A percentile compares a stretch with the other conserved stretches of the same genome.
phyloP scores from a whole-genome alignment of 2,329 filamentous ascomycete genomes.

The Sphaerulina populicola region DNA sequence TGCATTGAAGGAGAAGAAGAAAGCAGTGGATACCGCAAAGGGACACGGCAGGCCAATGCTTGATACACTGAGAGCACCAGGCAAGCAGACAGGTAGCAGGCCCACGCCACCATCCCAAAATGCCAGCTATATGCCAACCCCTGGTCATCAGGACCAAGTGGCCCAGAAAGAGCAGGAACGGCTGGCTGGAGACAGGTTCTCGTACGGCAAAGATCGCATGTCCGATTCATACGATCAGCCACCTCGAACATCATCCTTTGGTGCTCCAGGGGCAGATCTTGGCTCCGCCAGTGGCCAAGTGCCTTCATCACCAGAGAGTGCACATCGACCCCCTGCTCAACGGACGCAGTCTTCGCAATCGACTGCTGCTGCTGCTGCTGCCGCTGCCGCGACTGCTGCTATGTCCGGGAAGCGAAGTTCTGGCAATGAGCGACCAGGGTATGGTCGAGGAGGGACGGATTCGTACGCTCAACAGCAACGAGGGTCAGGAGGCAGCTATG shows the following conservation, averaged over 20 bases:
- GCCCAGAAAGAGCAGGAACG: constrained; percentile 18
- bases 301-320: constrained; percentile 41
- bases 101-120: constrained; percentile 39
- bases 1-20: constrained; percentile 72
- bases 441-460: constrained; percentile 41
- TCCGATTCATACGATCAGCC: constrained; percentile 34
- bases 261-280: constrained; percentile 37
- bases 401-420: constrained; percentile 39
- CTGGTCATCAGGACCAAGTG: constrained; percentile 34
- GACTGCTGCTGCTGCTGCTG: constrained; percentile 42
- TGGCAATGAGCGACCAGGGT: constrained; percentile 35
- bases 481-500: constrained; percentile 24
- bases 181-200: constrained; percentile 36
- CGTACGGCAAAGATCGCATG: constrained; percentile 42
- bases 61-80: constrained; percentile 51
- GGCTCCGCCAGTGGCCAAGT: constrained; percentile 36
- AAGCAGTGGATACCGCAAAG: constrained; percentile 24
- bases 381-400: constrained; percentile 31
- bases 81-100: constrained; percentile 33
- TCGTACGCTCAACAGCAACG: constrained; percentile 20
- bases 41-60: not conserved
- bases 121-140: constrained; percentile 32
- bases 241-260: constrained; percentile 36
- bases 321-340: constrained; percentile 40
- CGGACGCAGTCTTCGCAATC: constrained; percentile 44